Evolutionary conservation across 2,329 filamentous ascomycete species (phyloP).

Genomic region (Cordyceps militaris): DNA sequence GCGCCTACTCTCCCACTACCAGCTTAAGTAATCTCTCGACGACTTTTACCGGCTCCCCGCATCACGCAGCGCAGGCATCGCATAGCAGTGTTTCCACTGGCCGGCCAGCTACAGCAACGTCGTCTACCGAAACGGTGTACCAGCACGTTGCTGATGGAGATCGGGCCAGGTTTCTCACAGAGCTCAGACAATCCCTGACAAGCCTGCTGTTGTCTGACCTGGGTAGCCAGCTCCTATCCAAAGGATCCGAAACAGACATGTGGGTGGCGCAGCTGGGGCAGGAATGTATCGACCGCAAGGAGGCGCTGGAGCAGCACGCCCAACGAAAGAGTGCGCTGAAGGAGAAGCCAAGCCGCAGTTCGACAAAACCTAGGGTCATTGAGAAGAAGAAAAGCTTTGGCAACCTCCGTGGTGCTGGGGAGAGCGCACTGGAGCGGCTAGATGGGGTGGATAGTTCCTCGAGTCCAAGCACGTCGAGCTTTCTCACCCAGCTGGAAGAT

Average conservation of each 20-base stretch:
- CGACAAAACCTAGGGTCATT: constrained; percentile 43
- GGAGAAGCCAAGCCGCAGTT: constrained; percentile 33
- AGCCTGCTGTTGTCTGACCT: constrained; percentile 85
- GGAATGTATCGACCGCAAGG: constrained; percentile 56
- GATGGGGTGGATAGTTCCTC: constrained; percentile 23
- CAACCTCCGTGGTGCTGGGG: constrained; percentile 50
- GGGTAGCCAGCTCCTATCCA: constrained; percentile 76
- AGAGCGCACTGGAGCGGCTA: constrained; percentile 27
- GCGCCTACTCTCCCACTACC: constrained; percentile 55
- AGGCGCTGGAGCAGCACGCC: constrained; percentile 44
- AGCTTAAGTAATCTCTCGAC: constrained; percentile 52
- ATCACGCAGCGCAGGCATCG: constrained; percentile 36
- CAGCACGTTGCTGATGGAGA: constrained; percentile 57
- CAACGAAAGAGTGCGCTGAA: constrained; percentile 34
- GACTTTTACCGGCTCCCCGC: constrained; percentile 37
- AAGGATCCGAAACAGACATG: constrained; percentile 83
- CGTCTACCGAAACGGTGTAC: constrained; percentile 60
- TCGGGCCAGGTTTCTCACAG: constrained; percentile 70
- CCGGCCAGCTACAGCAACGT: constrained; percentile 59
- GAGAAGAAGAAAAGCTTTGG: constrained; percentile 64
- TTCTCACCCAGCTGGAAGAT: constrained; percentile 5
- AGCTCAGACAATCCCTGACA: constrained; percentile 71
- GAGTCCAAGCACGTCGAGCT: constrained; percentile 5
- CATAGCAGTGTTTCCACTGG: constrained; percentile 42
- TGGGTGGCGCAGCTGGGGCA: constrained; percentile 71